These are phyloP conservation scores for Vachellia pachyceras DNA, from an alignment of 306 rosid species.

Conservation along the genomic window DNA sequence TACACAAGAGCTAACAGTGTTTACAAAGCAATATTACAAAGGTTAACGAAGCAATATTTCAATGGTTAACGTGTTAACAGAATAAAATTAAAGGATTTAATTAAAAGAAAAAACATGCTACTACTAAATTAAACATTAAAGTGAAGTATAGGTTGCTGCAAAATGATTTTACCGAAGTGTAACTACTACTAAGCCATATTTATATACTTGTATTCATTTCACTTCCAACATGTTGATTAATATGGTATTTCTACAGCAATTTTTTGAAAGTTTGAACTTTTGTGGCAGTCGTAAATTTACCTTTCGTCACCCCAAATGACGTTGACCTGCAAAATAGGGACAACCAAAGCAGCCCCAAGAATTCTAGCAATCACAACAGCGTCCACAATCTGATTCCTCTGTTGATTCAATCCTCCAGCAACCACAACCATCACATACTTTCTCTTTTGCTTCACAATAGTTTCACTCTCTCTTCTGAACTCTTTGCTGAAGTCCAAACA, in stretches of 20 bases:
- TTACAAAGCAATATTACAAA: no score
- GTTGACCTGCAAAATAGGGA: constrained; percentile 94
- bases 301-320: constrained; percentile 99
- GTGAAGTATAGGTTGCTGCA: no score
- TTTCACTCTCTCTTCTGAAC: constrained; percentile 59
- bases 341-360: constrained; percentile 93
- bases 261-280: neutral
- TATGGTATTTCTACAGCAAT: neutral
- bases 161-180: no score
- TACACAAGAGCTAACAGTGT: no score
- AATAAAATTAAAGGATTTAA: no score
- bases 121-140: no score
- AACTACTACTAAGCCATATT: neutral
- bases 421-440: constrained; percentile 92
- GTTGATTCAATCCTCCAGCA: constrained; percentile 96
- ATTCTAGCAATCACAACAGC: constrained; percentile 97
- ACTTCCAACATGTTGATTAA: neutral
- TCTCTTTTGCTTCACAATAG: constrained; percentile 57
- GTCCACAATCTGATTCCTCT: constrained; percentile 96
- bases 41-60: no score
- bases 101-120: no score
- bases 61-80: no score
- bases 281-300: constrained; percentile 38
- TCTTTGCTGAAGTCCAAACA: constrained; percentile 73
- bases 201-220: neutral